Evolutionary conservation across 1,139 yeast species (phyloP), one percentile per base, ranked within the genome.

Genomic region (Wickerhamomyces sp.): DNA sequence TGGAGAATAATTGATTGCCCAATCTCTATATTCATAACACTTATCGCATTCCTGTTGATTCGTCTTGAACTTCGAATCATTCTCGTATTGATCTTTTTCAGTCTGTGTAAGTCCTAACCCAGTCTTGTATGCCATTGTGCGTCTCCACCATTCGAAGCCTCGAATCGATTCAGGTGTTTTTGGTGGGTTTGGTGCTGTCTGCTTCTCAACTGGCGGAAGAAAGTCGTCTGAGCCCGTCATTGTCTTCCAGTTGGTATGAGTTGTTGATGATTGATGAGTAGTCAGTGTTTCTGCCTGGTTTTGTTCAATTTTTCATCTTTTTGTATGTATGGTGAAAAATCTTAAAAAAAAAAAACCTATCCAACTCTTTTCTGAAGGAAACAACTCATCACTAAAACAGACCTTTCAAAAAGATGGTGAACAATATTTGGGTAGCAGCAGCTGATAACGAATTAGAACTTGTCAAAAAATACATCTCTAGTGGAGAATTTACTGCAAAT

Each of bases 341-440:
- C 31, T 6, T 6, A 29, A 29, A 29, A 29, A 29, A 11, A 10
- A 29, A 29, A 29, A 29, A 18, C 5, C 23, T 18, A 18, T n/a
- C n/a, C n/a, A 18, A 4, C 23, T 18, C 23, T 18, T 18, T 5
- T 18, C 23, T 5, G 36, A 36, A 27, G 23, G 18, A 34, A n/a
- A n/a, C n/a, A n/a, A 26, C 36, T 15, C 36, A 34, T 34, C 36
- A 8, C 14, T 10, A 7, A 36, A 36, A 36, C 10, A 36, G 15
- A 11, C 7, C 23, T 18, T 3, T 18, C 2, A 27, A 32, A 13
- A 48, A 36, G 30, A 75, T 73, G 76, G 72, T 63, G 23, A 68
- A 77, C 62, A 91, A 93, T 64, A 82, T 93, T 50, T 93, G 99
- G 99, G 81, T 87, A 10, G 96, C 97, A 10, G 94, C 97, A 7